Evolutionary conservation across 768 basidiomycete genomes (phyloP), one percentile per base, ranked within the genome.

Genomic region (Boletus tylopilopsis): DNA sequence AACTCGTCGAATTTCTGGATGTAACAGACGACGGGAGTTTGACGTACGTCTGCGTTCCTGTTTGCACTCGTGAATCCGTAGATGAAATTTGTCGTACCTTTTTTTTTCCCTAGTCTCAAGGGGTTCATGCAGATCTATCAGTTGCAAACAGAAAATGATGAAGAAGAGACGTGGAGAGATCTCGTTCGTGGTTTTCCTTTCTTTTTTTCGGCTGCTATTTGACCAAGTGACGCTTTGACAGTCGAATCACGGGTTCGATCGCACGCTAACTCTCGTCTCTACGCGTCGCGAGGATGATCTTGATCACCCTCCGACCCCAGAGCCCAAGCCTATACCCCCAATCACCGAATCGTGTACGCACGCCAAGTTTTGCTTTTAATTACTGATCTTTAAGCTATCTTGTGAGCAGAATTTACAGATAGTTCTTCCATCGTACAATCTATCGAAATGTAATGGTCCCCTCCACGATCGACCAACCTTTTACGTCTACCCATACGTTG

Each of bases 81-180:
- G 12, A 44, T 30, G 22, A 15, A 29, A 42, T 46, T 10, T 42
- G 5, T 47, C 24, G 21, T 41, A 10, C 38, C 2, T 18, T 21
- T 15, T 33, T 15, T 19, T 36, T 15, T n/a, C n/a, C 15, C 7
- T 43, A 90, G 88, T 16, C 81, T 88, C 62, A 84, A 84, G 62
- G 88, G 89, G 2, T 90, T 92, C 61, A 62, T 89, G 63, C 87
- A 90, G 63, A 80, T 91, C 47, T 91, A 90, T 60, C 85, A 88
- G 58, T 69, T 90, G n/a, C 90, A 92, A 64, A 89, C 87, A 2
- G 85, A 88, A 57, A 87, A 81, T 53, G 89, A 90, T 54, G 86
- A 89, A 56, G 83, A 83, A 64, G 87, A 92, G 68, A 92, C 89
- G 8, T 91, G 86, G 87, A 74, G 78, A 67, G 89, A 90, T 72